Evolutionary conservation across 805 yeast genomes (phyloP), one percentile per base, ranked within the genome.

Genomic region (Sugiyamaella mastotermitis): DNA sequence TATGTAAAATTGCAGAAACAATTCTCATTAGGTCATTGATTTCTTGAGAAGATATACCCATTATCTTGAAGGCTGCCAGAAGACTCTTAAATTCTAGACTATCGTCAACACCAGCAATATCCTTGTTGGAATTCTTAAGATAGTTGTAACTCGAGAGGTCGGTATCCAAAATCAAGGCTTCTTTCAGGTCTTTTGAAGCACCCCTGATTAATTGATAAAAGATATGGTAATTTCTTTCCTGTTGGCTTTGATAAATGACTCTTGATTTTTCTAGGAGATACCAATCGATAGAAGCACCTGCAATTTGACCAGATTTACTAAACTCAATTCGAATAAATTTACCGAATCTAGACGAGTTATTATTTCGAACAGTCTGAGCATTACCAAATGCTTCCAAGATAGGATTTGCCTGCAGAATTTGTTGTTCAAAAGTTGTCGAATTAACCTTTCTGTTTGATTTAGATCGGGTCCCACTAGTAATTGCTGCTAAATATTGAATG

Each of bases 281-380:
- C 85, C 95, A 92, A 52, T 90, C 96, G 35, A 92, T 86, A 48
- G 83, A 80, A 8, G 97, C 97, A 9, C 96, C 96, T 15, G 74
- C 68, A 31, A 92, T 80, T 42, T 71, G 71, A 3, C 85, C 85
- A 8, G 69, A 57, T 3, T 64, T 52, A 40, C 73, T 70, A 50
- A 90, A 84, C 55, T 79, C 86, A 42, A 92, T 83, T 53, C 87
- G 82, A 47, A 92, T 84, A 55, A 92, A 92, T 62, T 92, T 92
- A 26, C 99, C 99, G 58, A 92, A 92, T 55, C 99, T 75, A 4
- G 97, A 90, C 3, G 97, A 87, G 60, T 92, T 92, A 58, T 88
- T 79, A 58, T 92, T 92, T 52, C 92, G 75, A 11, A 86, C 84
- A 0, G 99, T 92, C 54, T 90, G 95, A 1, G 99, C 90, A 60